Conservation (phyloP, 768 basidiomycete species). For the Hortiboletus flavorubellus region DNA sequence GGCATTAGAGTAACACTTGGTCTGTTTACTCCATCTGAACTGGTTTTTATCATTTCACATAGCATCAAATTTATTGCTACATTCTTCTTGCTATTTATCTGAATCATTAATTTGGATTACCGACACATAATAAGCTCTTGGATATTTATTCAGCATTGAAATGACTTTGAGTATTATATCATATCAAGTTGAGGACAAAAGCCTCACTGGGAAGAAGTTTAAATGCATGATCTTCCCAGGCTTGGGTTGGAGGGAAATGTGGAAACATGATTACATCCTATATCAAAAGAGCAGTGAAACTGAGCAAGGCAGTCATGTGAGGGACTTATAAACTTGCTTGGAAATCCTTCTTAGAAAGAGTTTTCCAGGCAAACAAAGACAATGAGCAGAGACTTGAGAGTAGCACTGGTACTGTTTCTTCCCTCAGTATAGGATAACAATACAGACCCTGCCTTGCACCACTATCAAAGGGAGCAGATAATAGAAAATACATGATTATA, state of each 20-base stretch:
- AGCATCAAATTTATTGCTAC: conserved; percentile 26
- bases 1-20: conserved; percentile 7
- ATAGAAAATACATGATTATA: background rate
- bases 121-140: background rate
- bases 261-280: conserved; percentile 99
- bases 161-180: conserved; percentile 92
- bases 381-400: too few relatives aligned
- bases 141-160: conserved; percentile 57
- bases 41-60: conserved; percentile 11
- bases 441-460: background rate
- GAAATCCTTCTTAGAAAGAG: conserved; percentile 47
- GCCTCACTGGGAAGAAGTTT: conserved; percentile 95
- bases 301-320: background rate
- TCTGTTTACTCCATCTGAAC: background rate
- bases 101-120: background rate
- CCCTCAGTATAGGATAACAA: background rate
- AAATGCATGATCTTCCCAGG: conserved; percentile 94
- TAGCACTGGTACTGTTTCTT: too few relatives aligned
- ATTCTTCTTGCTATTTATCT: conserved; percentile 17
- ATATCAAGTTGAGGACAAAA: conserved; percentile 88
- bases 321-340: conserved; percentile 55
- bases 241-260: conserved; percentile 86
- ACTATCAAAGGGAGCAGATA: background rate
- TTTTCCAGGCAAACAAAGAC: too few relatives aligned
- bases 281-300: background rate